Evolutionary conservation across 2,329 filamentous ascomycete genomes (phyloP).

Genomic region (Fusarium concolor): DNA sequence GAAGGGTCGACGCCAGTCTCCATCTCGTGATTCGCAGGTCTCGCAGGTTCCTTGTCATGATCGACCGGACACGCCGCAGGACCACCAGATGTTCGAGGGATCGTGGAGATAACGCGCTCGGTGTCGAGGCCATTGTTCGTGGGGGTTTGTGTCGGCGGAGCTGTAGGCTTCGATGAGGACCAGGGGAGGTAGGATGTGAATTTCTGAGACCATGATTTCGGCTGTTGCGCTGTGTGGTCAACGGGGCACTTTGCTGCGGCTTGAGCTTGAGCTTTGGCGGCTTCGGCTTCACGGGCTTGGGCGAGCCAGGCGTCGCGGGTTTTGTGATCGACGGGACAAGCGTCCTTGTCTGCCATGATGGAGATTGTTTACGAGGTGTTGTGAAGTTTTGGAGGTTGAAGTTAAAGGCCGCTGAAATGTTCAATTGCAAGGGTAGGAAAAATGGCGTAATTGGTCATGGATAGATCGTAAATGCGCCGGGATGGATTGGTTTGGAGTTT

Average conservation of each 20-base stretch:
- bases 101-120: slow-evolving; percentile 81
- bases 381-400: neutral
- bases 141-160: slow-evolving; percentile 11
- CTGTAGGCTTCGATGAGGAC: slow-evolving; percentile 48
- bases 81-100: slow-evolving; percentile 70
- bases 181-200: slow-evolving; percentile 58
- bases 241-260: slow-evolving; percentile 49
- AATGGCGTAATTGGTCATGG: slow-evolving; percentile 38
- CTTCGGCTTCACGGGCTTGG: slow-evolving; percentile 68
- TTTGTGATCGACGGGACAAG: slow-evolving; percentile 91
- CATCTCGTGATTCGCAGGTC: slow-evolving; percentile 76
- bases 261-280: slow-evolving; percentile 46
- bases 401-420: neutral
- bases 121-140: slow-evolving; percentile 63
- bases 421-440: slow-evolving; percentile 10
- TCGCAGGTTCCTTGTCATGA: slow-evolving; percentile 46
- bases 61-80: slow-evolving; percentile 54
- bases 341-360: slow-evolving; percentile 51
- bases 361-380: neutral
- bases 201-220: slow-evolving; percentile 58
- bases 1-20: slow-evolving; percentile 79
- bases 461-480: slow-evolving; percentile 39
- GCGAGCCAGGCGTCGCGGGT: slow-evolving; percentile 88
- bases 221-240: slow-evolving; percentile 47
- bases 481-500: slow-evolving; percentile 38